These are phyloP conservation scores for Tricholoma furcatifolium DNA, from an alignment of 768 basidiomycete genomes.

Conservation along the genomic window DNA sequence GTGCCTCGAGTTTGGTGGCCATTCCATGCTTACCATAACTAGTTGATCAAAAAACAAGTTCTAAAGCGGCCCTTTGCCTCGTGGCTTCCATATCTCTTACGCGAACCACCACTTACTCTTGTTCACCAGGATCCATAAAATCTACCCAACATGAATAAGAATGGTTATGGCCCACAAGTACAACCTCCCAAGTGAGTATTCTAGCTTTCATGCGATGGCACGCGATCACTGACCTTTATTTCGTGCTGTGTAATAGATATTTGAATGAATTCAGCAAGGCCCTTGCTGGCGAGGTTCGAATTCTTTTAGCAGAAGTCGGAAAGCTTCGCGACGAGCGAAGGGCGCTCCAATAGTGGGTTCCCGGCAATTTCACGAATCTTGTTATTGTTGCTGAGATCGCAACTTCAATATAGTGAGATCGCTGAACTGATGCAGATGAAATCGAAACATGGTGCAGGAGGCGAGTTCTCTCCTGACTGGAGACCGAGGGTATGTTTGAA, in stretches of 20 bases:
- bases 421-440: slow-evolving; percentile 81
- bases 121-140: not conserved
- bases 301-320: slow-evolving; percentile 77
- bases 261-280: slow-evolving; percentile 85
- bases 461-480: slow-evolving; percentile 79
- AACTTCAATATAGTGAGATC: slow-evolving; percentile 57
- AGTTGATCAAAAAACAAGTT: not conserved
- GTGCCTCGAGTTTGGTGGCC: too few species aligned
- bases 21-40: not conserved
- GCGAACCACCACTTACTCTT: not conserved
- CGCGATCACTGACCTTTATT: not conserved
- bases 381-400: not conserved
- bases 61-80: slow-evolving; percentile 7
- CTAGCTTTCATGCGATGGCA: not conserved
- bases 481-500: slow-evolving; percentile 47
- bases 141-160: slow-evolving; percentile 13
- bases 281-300: slow-evolving; percentile 74
- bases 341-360: slow-evolving; percentile 68
- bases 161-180: slow-evolving; percentile 20
- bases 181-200: slow-evolving; percentile 5
- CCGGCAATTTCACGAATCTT: not conserved
- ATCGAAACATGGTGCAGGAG: slow-evolving; percentile 78
- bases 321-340: slow-evolving; percentile 76
- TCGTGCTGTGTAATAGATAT: slow-evolving; percentile 38
- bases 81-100: slow-evolving; percentile 1